phyloP scores from a whole-genome alignment of 768 basidiomycete species.

The Tricholoma furcatifolium region DNA sequence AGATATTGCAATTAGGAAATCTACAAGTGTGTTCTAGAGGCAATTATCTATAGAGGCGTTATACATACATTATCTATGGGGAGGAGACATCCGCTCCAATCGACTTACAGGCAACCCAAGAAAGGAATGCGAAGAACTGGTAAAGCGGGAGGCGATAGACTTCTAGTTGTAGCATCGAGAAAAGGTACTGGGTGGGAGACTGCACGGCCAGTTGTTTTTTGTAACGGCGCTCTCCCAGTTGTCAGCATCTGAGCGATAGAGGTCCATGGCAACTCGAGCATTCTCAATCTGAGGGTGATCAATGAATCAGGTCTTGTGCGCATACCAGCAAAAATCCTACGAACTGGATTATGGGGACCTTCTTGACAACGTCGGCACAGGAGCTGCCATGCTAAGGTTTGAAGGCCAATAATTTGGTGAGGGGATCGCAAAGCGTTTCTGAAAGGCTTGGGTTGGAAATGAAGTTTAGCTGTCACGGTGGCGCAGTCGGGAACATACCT shows the following conservation, averaged over 20 bases:
- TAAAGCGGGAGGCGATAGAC: background rate
- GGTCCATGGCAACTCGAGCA: conserved; percentile 58
- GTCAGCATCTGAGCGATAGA: conserved; percentile 53
- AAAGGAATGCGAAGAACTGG: background rate
- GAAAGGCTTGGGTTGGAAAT: conserved; percentile 52
- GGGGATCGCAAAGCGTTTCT: conserved; percentile 66
- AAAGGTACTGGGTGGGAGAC: conserved; percentile 75
- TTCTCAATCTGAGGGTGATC: conserved; percentile 62
- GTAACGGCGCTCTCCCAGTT: conserved; percentile 69
- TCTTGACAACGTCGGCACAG: conserved; percentile 80
- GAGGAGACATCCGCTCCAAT: too few species aligned
- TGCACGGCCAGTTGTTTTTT: conserved; percentile 69
- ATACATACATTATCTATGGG: too few species aligned
- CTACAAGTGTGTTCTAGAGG: too few species aligned
- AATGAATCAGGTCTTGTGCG: conserved; percentile 11
- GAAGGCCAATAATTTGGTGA: conserved; percentile 69
- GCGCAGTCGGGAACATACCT: conserved; percentile 26
- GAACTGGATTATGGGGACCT: conserved; percentile 68
- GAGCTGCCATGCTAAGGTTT: conserved; percentile 79
- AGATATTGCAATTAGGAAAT: too few species aligned
- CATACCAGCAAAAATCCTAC: conserved; percentile 26
- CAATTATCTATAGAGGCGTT: too few species aligned
- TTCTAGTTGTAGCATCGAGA: conserved; percentile 72
- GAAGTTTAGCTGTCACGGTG: conserved; percentile 7
- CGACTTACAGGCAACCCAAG: background rate